Conservation (phyloP, 2,329 filamentous ascomycete genomes). For the Aureobasidium sp. region DNA sequence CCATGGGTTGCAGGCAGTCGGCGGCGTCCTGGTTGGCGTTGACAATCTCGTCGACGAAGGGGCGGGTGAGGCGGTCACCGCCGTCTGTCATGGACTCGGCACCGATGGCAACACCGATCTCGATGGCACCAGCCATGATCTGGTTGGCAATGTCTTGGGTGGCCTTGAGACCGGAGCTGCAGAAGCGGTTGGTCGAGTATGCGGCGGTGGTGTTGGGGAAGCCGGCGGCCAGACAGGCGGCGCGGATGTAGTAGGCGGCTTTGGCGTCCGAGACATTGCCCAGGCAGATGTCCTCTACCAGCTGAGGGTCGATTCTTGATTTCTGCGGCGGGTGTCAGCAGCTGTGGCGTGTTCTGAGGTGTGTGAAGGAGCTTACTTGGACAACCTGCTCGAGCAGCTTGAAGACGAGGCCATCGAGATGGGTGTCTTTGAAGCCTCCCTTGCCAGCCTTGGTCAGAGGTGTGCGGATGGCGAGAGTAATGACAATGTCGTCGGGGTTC, state of each 20-base stretch:
- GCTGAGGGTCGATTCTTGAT: conserved; percentile 25
- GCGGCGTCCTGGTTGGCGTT: conserved; percentile 62
- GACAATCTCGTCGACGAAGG: conserved; percentile 71
- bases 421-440: conserved; percentile 91
- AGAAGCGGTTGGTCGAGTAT: conserved; percentile 88
- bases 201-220: conserved; percentile 84
- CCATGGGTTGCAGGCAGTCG: conserved; percentile 94
- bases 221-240: conserved; percentile 80
- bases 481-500: conserved; percentile 93
- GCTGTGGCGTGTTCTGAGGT: neutral
- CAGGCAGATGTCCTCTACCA: conserved; percentile 65
- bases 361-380: neutral
- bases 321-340: conserved; percentile 13
- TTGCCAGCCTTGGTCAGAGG: conserved; percentile 82
- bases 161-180: conserved; percentile 90
- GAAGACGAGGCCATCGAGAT: conserved; percentile 77
- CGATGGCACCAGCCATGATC: conserved; percentile 72
- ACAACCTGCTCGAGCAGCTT: conserved; percentile 62
- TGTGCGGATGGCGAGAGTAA: conserved; percentile 84
- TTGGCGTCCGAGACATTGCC: conserved; percentile 86
- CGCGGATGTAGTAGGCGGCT: conserved; percentile 84
- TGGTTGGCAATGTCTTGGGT: conserved; percentile 90
- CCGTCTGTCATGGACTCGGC: conserved; percentile 79
- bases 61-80: conserved; percentile 60
- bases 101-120: conserved; percentile 78